Evolutionary conservation across 805 yeast genomes (phyloP), one percentile per base, ranked within the genome.

Genomic region (Wickerhamomyces hampshirensis): DNA sequence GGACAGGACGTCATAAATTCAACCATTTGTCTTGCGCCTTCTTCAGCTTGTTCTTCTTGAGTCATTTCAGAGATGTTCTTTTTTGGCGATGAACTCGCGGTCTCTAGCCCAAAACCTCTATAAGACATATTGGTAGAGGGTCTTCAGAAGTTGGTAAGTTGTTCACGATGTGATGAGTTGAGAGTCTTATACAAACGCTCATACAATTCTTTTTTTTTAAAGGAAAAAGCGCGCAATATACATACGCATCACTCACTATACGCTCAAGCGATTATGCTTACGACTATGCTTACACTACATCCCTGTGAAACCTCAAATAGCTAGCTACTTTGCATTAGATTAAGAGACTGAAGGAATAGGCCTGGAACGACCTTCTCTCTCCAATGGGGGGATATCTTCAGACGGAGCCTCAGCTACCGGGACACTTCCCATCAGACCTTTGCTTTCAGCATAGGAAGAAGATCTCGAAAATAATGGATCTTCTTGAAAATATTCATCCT

Each of bases 371-470:
- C 88, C 87, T 53, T 84, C 93, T 56, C 93, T 73, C 46, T 81
- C 89, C 32, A 84, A 59, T 1, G 93, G 93, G 2, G 94, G 94
- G 4, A 84, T 75, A 16, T 74, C 76, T 17, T 54, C 58, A 36
- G 69, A 73, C 23, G 66, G 62, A 6, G 67, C 58, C 21, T 66
- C 67, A n/a, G 75, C 71, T 7, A 77, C 69, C 0, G 96, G 96
- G 12, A 89, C 83, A 2, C 95, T 82, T 18, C 96, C 95, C 74
- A 91, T 87, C 36, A 93, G 76, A 34, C 98, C 98, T 60, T 86
- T 87, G 47, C 84, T 75, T 60, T 85, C 87, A 13, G 96, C 97
- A 51, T 86, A 78, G 9, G 77, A 80, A 17, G 89, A 75, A 17
- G 85, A 79, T 58, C 98, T 77, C 40, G 73, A 66, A 44, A 70